Conservation (phyloP, 2,329 filamentous ascomycete genomes). For the Penicillium capsulatum region DNA sequence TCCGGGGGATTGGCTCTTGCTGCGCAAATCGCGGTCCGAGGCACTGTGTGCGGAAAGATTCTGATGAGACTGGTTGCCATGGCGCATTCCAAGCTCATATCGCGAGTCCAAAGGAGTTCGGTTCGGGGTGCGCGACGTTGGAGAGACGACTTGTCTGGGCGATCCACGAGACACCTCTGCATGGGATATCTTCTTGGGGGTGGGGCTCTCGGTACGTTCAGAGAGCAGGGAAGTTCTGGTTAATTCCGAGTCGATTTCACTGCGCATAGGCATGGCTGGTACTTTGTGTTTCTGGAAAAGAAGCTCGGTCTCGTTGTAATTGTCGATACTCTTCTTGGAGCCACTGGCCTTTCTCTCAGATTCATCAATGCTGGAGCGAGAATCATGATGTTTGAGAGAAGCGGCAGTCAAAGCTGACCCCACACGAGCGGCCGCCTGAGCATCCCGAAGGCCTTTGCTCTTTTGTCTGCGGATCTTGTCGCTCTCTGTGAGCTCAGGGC, state of each 20-base stretch:
- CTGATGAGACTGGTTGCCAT: conserved; percentile 55
- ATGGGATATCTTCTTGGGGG: conserved; percentile 61
- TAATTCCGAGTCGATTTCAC: conserved; percentile 79
- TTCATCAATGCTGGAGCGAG: conserved; percentile 54
- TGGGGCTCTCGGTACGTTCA: conserved; percentile 69
- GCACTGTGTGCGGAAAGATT: conserved; percentile 47
- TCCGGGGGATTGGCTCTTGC: conserved; percentile 32
- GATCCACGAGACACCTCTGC: conserved; percentile 62
- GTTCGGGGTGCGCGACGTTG: conserved; percentile 59
- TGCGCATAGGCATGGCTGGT: conserved; percentile 83
- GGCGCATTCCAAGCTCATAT: conserved; percentile 61
- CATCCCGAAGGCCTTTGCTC: conserved; percentile 54
- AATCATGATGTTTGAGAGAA: conserved; percentile 61
- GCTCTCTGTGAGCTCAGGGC: conserved; percentile 49
- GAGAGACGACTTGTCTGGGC: conserved; percentile 52
- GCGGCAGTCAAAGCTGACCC: conserved; percentile 59
- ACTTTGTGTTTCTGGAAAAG: conserved; percentile 55
- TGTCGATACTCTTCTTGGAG: conserved; percentile 37
- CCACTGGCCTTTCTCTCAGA: conserved; percentile 38
- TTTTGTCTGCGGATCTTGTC: conserved; percentile 51
- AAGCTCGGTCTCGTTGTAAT: conserved; percentile 53
- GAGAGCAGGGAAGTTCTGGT: conserved; percentile 85
- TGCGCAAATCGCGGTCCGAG: conserved; percentile 44
- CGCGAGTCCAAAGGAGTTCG: conserved; percentile 47
- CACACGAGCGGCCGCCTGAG: conserved; percentile 52